Evolutionary conservation across 1,284 basidiomycete species (phyloP).

Genomic region (Neonothopanus nambi): DNA sequence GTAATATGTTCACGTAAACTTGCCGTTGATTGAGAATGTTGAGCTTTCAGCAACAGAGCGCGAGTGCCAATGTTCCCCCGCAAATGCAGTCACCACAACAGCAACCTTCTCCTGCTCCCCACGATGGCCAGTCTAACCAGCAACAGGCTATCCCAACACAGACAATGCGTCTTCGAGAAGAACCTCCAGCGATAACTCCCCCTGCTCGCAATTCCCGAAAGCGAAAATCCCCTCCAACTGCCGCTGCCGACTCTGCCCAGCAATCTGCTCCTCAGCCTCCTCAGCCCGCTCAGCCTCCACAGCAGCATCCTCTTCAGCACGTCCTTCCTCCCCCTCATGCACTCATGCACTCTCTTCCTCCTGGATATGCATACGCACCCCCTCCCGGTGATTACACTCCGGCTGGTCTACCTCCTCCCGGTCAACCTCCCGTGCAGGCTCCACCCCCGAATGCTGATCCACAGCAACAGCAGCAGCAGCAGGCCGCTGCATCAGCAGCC

Average conservation of each 20-base stretch:
- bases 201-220: conserved; percentile 44
- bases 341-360: conserved; percentile 41
- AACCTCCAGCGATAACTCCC: conserved; percentile 43
- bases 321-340: conserved; percentile 52
- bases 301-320: conserved; percentile 35
- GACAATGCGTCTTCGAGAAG: conserved; percentile 66
- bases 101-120: background rate
- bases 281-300: conserved; percentile 20
- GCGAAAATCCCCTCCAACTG: conserved; percentile 49
- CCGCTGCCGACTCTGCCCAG: conserved; percentile 22
- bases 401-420: conserved; percentile 46
- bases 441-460: conserved; percentile 24
- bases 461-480: conserved; percentile 30
- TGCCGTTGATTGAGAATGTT: conserved; percentile 4
- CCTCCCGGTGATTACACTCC: conserved; percentile 50
- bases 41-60: conserved; percentile 8
- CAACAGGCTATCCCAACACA: conserved; percentile 29
- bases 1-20: background rate
- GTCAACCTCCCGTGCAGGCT: conserved; percentile 19
- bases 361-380: conserved; percentile 34
- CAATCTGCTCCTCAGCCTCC: conserved; percentile 29
- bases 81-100: conserved; percentile 11
- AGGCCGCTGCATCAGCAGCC: conserved; percentile 21
- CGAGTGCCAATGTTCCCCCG: background rate
- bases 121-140: background rate